phyloP scores from a whole-genome alignment of 495 filamentous ascomycete genomes.

The Tuber calosporum region DNA sequence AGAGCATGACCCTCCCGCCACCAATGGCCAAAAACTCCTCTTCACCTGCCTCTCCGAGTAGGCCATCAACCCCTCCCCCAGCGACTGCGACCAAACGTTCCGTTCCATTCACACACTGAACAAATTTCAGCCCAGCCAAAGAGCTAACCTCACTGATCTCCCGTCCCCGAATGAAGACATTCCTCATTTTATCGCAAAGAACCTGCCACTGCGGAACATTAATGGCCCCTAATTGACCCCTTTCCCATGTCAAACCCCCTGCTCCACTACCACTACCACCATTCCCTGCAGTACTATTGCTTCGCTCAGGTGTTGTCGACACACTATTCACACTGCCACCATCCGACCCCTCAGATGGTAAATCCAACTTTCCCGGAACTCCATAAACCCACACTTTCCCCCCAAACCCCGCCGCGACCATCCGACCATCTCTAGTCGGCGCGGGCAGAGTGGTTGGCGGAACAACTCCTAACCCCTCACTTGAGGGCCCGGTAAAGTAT shows the following conservation, averaged over 20 bases:
- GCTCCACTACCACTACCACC: conserved; percentile 33
- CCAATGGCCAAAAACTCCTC: conserved; percentile 74
- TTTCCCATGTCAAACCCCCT: conserved; percentile 40
- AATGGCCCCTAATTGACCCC: conserved; percentile 39
- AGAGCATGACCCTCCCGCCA: conserved; percentile 66
- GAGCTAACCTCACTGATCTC: conserved; percentile 53
- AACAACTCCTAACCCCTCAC: conserved; percentile 42
- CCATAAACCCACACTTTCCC: conserved; percentile 75
- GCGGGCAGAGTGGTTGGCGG: conserved; percentile 64
- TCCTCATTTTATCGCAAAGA: conserved; percentile 58
- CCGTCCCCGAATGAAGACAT: conserved; percentile 56
- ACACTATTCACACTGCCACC: conserved; percentile 16
- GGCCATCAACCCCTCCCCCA: conserved; percentile 60
- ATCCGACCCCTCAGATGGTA: conserved; percentile 39
- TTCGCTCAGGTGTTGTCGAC: conserved; percentile 35
- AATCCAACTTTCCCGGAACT: conserved; percentile 65
- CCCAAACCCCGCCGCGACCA: conserved; percentile 69
- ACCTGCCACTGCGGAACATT: conserved; percentile 60
- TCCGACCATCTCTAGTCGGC: conserved; percentile 59
- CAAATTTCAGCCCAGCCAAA: conserved; percentile 57
- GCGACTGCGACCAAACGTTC: conserved; percentile 68
- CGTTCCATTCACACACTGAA: conserved; percentile 47
- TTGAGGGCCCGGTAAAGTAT: conserved; percentile 68
- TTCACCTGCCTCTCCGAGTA: conserved; percentile 57
- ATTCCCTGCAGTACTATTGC: conserved; percentile 39